Evolutionary conservation across 2,329 filamentous ascomycete species (phyloP), one percentile per base, ranked within the genome.

Genomic region (Tolypocladium ovalisporum): DNA sequence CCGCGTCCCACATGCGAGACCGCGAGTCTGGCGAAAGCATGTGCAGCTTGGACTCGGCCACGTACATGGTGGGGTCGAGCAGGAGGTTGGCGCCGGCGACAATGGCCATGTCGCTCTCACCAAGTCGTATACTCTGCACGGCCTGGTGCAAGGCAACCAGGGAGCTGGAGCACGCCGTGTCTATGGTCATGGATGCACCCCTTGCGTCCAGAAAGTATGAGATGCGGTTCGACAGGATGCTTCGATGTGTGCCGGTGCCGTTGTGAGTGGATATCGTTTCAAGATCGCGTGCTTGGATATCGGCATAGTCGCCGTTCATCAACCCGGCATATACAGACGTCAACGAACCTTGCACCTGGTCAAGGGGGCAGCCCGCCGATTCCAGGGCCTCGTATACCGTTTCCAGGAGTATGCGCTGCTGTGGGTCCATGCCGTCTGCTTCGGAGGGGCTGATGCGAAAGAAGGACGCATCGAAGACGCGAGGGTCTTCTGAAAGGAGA

Each of bases 141-240:
- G 78, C 53, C 19, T 75, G 68, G 58, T 81, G 75, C 0, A 81
- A 64, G 0, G 76, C 76, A 1, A 76, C 70, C 1, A 80, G 64
- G 52, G 72, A 75, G n/a, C 73, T 72, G 0, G 77, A 79, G 59
- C 79, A 82, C 0, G 75, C 79, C 0, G 79, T 81, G 57, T 81
- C 77, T 2, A 81, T 68, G 1, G 77, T 78, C 63, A 79, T 68
- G 13, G 73, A 76, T 0, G 78, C 74, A 0, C 78, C 78, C 7
- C 63, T 62, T 54, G 79, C 72, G 62, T 80, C 70, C 59, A 75
- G 79, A 55, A 73, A 75, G 62, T 79, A 78, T 1, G 74, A 78
- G 9, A 79, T 62, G n/a, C 77, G 69, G 61, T 79, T 79, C 0
- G 75, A 68, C 10, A 76, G 54, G 40, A 77, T 74, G 1, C 71